Evolutionary conservation across 805 yeast genomes (phyloP).

Genomic region (Yarrowia deformans): DNA sequence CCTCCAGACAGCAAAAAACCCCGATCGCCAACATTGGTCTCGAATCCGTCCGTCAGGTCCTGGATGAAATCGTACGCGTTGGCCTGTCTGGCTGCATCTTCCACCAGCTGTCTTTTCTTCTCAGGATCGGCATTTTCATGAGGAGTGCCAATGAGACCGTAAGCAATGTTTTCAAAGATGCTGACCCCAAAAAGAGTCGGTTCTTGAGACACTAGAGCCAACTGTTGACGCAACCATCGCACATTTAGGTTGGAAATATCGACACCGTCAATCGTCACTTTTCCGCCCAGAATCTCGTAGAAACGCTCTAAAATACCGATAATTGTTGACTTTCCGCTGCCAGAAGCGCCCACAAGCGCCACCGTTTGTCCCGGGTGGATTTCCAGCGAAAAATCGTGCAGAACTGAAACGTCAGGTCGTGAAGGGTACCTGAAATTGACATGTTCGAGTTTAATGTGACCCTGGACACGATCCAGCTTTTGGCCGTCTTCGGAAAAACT

Average conservation of each 20-base stretch:
- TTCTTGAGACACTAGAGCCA: slow-evolving; percentile 95
- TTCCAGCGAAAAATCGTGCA: slow-evolving; percentile 74
- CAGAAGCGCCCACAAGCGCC: slow-evolving; percentile 95
- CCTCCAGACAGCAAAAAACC: slow-evolving; percentile 70
- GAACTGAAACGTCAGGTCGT: slow-evolving; percentile 79
- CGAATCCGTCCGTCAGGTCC: slow-evolving; percentile 78
- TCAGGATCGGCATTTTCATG: slow-evolving; percentile 58
- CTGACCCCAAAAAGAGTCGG: slow-evolving; percentile 92
- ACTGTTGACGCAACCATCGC: slow-evolving; percentile 72
- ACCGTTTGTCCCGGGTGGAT: slow-evolving; percentile 90
- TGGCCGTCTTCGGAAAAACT: slow-evolving; percentile 51
- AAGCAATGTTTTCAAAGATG: slow-evolving; percentile 84
- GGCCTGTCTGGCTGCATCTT: slow-evolving; percentile 52
- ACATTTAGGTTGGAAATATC: slow-evolving; percentile 77
- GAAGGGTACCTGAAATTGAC: slow-evolving; percentile 87
- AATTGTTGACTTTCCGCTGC: slow-evolving; percentile 93
- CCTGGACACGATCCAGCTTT: slow-evolving; percentile 50
- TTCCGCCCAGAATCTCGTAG: slow-evolving; percentile 78
- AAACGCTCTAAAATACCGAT: slow-evolving; percentile 85
- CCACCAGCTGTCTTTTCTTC: slow-evolving; percentile 52
- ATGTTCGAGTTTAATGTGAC: slow-evolving; percentile 80
- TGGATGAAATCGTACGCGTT: slow-evolving; percentile 54
- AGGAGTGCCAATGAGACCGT: slow-evolving; percentile 79
- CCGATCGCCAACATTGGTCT: slow-evolving; percentile 71
- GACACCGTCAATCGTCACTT: slow-evolving; percentile 81